Conservation (phyloP, 345 rosid species). For the Streptanthus diversifolius region DNA sequence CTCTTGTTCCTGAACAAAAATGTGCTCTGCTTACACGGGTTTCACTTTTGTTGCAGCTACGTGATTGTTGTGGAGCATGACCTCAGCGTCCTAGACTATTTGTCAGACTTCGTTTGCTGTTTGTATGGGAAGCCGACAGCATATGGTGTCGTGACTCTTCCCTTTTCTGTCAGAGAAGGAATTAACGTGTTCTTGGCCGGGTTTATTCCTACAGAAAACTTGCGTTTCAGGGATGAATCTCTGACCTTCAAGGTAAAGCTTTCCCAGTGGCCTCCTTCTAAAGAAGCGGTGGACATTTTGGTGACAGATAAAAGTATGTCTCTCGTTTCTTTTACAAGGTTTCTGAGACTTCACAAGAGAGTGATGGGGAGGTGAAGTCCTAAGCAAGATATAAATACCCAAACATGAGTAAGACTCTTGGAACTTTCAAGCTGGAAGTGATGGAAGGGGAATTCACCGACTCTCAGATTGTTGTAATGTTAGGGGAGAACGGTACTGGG, state of each 20-base stretch:
- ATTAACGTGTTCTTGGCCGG: conserved; percentile 6
- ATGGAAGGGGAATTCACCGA: neutral
- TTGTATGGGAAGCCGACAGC: neutral
- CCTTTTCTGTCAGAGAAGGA: conserved; percentile 14
- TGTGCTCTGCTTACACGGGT: neutral
- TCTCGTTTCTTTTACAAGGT: conserved; percentile 45
- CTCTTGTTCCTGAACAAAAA: too few relatives aligned
- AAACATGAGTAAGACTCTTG: neutral
- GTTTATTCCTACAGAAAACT: neutral
- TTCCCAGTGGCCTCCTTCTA: neutral
- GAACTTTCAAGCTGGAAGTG: neutral
- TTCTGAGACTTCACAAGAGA: conserved; percentile 74
- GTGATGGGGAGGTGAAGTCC: conserved; percentile 39
- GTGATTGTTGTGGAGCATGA: conserved; percentile 11
- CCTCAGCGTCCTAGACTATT: conserved; percentile 1
- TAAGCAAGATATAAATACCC: neutral
- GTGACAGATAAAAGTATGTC: too few relatives aligned
- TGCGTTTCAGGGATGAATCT: conserved; percentile 2
- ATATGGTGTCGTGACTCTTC: conserved; percentile 10
- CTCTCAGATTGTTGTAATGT: conserved; percentile 6
- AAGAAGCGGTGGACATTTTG: neutral
- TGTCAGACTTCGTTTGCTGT: neutral
- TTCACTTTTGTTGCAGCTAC: neutral
- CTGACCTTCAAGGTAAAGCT: neutral
- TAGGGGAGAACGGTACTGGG: conserved; percentile 48